phyloP scores from a whole-genome alignment of 1,284 basidiomycete genomes.

The Trametes pubescens region DNA sequence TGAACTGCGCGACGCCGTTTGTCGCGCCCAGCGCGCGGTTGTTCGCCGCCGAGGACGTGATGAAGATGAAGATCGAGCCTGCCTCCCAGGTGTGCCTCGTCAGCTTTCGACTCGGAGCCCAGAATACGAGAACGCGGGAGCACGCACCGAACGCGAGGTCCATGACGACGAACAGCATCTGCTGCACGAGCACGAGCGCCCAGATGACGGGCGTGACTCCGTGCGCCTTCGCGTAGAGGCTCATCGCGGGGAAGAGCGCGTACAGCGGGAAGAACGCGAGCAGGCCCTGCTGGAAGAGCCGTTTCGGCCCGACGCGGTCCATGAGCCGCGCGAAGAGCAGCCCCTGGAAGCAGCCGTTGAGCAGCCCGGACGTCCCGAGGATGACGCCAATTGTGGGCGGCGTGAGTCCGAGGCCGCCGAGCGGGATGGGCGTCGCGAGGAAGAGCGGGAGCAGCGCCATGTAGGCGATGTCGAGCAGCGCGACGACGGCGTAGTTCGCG shows the following conservation, averaged over 20 bases:
- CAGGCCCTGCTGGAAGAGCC: constrained; percentile 60
- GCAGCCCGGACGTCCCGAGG: constrained; percentile 64
- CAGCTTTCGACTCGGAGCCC: neutral
- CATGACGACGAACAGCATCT: constrained; percentile 40
- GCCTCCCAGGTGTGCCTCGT: neutral
- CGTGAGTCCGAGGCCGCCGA: constrained; percentile 71
- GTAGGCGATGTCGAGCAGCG: constrained; percentile 70
- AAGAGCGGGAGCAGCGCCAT: constrained; percentile 72
- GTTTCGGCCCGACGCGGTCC: constrained; percentile 62
- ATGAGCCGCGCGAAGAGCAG: constrained; percentile 66
- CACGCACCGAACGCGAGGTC: constrained; percentile 47
- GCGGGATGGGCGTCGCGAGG: constrained; percentile 68
- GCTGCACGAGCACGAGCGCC: constrained; percentile 43
- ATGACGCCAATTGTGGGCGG: constrained; percentile 67
- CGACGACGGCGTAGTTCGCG: constrained; percentile 69
- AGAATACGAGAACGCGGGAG: neutral
- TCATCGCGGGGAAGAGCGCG: constrained; percentile 66
- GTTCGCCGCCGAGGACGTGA: constrained; percentile 65
- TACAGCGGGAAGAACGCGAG: constrained; percentile 59
- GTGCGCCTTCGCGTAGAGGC: constrained; percentile 39
- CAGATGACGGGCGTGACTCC: constrained; percentile 42
- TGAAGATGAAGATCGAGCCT: constrained; percentile 54
- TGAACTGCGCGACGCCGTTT: constrained; percentile 61
- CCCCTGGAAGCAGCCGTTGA: constrained; percentile 66
- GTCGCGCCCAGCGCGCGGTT: constrained; percentile 76